phyloP scores from a whole-genome alignment of 371 early-diverging fungal genomes.

The Saksenaea vasiformis region DNA sequence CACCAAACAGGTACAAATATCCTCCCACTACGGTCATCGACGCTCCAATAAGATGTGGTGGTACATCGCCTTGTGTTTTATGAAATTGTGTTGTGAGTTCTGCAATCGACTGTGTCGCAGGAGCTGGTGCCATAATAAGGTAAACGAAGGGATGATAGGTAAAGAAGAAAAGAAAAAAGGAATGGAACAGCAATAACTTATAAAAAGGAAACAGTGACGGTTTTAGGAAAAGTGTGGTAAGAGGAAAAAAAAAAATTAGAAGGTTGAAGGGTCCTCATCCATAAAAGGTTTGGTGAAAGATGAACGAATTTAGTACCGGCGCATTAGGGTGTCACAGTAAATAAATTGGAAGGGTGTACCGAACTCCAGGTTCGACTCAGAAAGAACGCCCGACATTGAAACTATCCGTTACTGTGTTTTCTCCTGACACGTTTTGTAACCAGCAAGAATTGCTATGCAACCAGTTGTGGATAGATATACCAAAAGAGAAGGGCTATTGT shows the following conservation, averaged over 20 bases:
- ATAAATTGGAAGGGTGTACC: neutral
- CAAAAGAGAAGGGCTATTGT: no score
- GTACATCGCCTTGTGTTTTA: constrained; percentile 47
- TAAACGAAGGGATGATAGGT: neutral
- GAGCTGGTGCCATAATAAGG: neutral
- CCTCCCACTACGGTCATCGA: constrained; percentile 59
- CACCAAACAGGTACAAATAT: constrained; percentile 69
- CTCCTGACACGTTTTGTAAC: neutral
- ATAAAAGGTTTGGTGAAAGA: neutral
- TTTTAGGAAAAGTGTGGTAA: neutral
- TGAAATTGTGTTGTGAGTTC: constrained; percentile 40
- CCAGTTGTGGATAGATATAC: no score
- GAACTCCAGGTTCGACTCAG: constrained; percentile 4
- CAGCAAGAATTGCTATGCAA: no score
- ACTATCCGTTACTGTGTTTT: neutral
- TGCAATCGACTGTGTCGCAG: constrained; percentile 35
- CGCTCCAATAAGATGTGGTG: constrained; percentile 73
- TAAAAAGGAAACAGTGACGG: neutral
- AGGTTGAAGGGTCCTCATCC: neutral
- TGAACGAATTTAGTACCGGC: neutral
- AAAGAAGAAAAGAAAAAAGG: constrained; percentile 11
- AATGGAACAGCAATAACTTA: constrained; percentile 1
- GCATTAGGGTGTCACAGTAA: constrained; percentile 2
- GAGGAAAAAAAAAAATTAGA: neutral
- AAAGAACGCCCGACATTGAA: neutral